Evolutionary conservation across 2,329 filamentous ascomycete genomes (phyloP).

Genomic region (Diaporthe australafricana): DNA sequence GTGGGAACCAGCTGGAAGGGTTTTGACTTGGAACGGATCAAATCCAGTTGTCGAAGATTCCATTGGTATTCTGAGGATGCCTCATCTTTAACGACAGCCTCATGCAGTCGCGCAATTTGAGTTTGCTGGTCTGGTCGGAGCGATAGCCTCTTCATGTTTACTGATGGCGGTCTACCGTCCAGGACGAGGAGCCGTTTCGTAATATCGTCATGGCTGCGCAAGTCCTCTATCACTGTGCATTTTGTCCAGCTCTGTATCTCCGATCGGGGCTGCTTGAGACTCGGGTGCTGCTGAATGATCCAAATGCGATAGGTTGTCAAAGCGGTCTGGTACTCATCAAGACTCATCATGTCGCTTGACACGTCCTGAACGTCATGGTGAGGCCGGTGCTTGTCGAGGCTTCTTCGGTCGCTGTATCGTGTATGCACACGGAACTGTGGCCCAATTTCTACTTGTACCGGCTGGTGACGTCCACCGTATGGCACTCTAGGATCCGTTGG

Average conservation of each 20-base stretch:
- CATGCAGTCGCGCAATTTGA: background rate
- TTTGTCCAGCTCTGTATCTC: background rate
- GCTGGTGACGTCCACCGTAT: background rate
- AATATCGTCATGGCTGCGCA: background rate
- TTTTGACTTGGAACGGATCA: background rate
- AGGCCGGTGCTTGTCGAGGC: background rate
- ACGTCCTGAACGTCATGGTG: background rate
- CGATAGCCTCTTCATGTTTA: background rate
- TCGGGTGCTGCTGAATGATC: background rate
- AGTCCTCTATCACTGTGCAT: background rate
- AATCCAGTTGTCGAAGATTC: background rate
- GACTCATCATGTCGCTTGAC: background rate
- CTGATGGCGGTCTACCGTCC: background rate
- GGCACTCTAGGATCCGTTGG: background rate
- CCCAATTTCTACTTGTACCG: no score
- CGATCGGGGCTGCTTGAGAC: background rate
- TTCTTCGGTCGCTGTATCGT: background rate
- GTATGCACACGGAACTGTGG: background rate
- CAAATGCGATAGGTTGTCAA: background rate
- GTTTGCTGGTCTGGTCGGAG: slow-evolving; percentile 2
- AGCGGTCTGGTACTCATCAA: background rate
- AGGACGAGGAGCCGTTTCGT: background rate
- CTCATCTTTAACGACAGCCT: background rate
- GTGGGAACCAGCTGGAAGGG: background rate
- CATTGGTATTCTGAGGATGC: background rate